Conservation (phyloP, 768 basidiomycete species). For the Leccinum subgranulosum region DNA sequence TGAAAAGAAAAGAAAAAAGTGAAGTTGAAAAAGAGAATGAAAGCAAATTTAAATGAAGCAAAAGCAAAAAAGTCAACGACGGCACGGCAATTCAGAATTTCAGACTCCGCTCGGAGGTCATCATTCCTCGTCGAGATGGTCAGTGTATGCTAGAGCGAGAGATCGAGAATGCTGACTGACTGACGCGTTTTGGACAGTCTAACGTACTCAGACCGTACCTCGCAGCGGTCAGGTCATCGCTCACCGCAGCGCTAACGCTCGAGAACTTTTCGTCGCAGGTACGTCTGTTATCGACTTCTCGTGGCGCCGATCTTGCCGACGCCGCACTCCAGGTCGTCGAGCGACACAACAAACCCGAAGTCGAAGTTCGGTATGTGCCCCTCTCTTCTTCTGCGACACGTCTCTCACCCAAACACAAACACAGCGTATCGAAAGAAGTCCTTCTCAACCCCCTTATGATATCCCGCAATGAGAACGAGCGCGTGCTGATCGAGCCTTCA, state of each 20-base stretch:
- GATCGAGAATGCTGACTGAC: background rate
- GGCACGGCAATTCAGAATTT: constrained; percentile 14
- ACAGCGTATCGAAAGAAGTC: constrained; percentile 88
- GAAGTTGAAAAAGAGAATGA: background rate
- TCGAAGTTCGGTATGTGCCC: constrained; percentile 72
- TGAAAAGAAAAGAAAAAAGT: constrained; percentile 3
- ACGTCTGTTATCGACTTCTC: background rate
- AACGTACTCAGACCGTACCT: constrained; percentile 96
- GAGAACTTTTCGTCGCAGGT: constrained; percentile 95
- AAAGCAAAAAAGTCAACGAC: background rate
- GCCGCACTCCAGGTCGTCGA: constrained; percentile 72
- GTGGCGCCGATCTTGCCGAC: constrained; percentile 4
- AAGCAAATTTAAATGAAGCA: background rate
- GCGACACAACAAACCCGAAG: constrained; percentile 95
- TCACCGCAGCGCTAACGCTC: constrained; percentile 95
- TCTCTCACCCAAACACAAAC: constrained; percentile 1
- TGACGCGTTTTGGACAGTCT: constrained; percentile 52
- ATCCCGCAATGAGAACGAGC: constrained; percentile 96
- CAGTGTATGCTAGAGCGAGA: constrained; percentile 28
- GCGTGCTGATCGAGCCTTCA: constrained; percentile 94
- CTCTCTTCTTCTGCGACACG: background rate
- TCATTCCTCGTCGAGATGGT: constrained; percentile 43
- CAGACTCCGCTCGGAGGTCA: constrained; percentile 44
- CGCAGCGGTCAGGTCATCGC: constrained; percentile 89
- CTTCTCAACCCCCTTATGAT: constrained; percentile 91